Conservation (phyloP, 129 eudicot species). For the Chrysanthemum lavandulifolium region DNA sequence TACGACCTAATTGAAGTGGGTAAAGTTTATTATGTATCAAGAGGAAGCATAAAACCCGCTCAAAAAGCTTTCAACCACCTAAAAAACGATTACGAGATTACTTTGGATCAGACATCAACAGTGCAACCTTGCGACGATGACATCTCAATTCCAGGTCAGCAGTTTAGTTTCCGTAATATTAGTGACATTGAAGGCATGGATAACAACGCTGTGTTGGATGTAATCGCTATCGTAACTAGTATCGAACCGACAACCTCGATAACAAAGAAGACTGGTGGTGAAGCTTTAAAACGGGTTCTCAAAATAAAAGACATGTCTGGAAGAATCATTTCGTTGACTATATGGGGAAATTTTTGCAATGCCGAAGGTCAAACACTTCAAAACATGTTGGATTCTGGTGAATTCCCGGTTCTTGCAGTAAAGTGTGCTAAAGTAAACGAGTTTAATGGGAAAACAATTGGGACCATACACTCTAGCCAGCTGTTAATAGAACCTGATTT, state of each 20-base stretch:
- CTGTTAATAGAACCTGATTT: slow-evolving; percentile 76
- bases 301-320: slow-evolving; percentile 78
- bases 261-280: slow-evolving; percentile 64
- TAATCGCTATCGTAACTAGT: slow-evolving; percentile 68
- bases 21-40: slow-evolving; percentile 73
- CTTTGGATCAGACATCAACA: slow-evolving; percentile 58
- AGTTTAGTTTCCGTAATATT: slow-evolving; percentile 63
- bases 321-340: slow-evolving; percentile 70
- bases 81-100: slow-evolving; percentile 73
- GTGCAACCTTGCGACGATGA: slow-evolving; percentile 85
- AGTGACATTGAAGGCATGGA: slow-evolving; percentile 73
- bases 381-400: slow-evolving; percentile 61
- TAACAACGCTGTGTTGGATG: slow-evolving; percentile 54
- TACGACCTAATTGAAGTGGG: slow-evolving; percentile 72
- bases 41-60: slow-evolving; percentile 73
- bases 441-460: slow-evolving; percentile 72
- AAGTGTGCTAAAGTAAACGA: slow-evolving; percentile 71
- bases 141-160: slow-evolving; percentile 65
- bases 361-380: slow-evolving; percentile 76
- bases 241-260: slow-evolving; percentile 52
- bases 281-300: slow-evolving; percentile 62
- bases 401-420: slow-evolving; percentile 71
- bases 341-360: slow-evolving; percentile 90
- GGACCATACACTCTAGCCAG: slow-evolving; percentile 66
- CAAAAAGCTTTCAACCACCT: slow-evolving; percentile 79